A percentile compares a stretch with the other conserved stretches of the same genome.
Evolutionary conservation across 164 flowering plant species (phyloP).

Genomic region (Taxillus chinensis): DNA sequence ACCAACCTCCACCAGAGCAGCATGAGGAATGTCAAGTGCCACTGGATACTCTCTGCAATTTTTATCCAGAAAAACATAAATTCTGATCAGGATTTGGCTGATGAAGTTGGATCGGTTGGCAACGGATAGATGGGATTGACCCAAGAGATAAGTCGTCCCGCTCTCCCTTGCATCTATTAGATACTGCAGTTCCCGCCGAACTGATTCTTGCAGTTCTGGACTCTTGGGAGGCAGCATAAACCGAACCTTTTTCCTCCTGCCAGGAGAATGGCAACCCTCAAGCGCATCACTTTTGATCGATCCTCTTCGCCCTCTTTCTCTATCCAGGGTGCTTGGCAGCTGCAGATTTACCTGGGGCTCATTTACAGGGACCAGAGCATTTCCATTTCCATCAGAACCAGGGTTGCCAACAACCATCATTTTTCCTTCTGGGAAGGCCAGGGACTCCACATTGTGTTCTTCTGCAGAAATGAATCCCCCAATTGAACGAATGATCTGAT

Average conservation of each 20-base stretch:
- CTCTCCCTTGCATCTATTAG: conserved; percentile 58
- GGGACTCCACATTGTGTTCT: conserved; percentile 33
- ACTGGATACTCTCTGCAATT: conserved; percentile 48
- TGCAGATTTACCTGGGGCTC: conserved; percentile 4
- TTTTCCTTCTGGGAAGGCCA: conserved; percentile 34
- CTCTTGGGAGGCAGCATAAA: conserved; percentile 38
- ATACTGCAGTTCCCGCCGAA: conserved; percentile 48
- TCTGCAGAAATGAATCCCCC: conserved; percentile 58
- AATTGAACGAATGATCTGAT: conserved; percentile 36
- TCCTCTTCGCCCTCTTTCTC: conserved; percentile 4
- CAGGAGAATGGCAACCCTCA: conserved; percentile 3
- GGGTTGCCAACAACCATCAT: conserved; percentile 45
- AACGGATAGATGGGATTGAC: conserved; percentile 40
- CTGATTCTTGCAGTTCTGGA: conserved; percentile 27
- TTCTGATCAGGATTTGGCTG: conserved; percentile 31
- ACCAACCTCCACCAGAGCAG: conserved; percentile 70
- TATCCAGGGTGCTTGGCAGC: background rate
- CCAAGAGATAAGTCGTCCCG: conserved; percentile 57
- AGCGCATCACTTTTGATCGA: conserved; percentile 3
- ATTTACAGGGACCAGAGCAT: conserved; percentile 26
- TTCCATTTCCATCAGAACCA: conserved; percentile 24
- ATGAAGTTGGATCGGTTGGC: conserved; percentile 33
- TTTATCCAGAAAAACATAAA: conserved; percentile 42
- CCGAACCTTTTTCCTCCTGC: conserved; percentile 35
- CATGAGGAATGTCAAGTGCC: conserved; percentile 55